These are phyloP conservation scores for Thermomyces lanuginosus DNA, from an alignment of 2,329 filamentous ascomycete genomes.

Conservation along the genomic window DNA sequence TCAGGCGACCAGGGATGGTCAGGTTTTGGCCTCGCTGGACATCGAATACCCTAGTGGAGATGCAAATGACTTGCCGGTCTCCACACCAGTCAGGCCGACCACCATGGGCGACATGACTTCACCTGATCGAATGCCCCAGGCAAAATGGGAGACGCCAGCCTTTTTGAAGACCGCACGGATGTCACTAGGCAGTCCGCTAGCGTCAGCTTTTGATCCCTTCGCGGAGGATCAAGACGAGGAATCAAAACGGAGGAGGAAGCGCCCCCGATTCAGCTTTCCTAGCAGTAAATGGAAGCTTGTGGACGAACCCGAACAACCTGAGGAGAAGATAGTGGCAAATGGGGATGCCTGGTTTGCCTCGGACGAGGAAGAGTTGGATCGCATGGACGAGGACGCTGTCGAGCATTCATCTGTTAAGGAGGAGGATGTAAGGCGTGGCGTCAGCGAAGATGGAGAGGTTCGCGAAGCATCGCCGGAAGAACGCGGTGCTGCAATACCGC, in stretches of 20 bases:
- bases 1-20: constrained; percentile 14
- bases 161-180: constrained; percentile 57
- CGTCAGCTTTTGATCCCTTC: constrained; percentile 50
- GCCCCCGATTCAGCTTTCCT: constrained; percentile 49
- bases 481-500: no score
- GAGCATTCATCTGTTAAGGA: no score
- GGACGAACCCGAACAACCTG: constrained; percentile 39
- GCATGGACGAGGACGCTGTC: constrained; percentile 1
- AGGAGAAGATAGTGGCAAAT: constrained; percentile 2
- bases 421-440: no score
- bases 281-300: constrained; percentile 59
- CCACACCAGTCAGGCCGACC: constrained; percentile 2
- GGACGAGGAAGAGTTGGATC: constrained; percentile 5
- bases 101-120: no score
- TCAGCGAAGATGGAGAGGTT: no score
- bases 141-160: constrained; percentile 59
- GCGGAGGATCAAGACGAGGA: constrained; percentile 48
- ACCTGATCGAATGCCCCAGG: no score
- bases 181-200: constrained; percentile 52
- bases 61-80: background rate
- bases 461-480: no score
- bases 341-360: constrained; percentile 4
- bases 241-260: constrained; percentile 49
- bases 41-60: constrained; percentile 32
- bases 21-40: constrained; percentile 25